Base-by-base conservation (phyloP, 176 grass and related monocot genomes). In the Urochloa ruziziensis region DNA sequence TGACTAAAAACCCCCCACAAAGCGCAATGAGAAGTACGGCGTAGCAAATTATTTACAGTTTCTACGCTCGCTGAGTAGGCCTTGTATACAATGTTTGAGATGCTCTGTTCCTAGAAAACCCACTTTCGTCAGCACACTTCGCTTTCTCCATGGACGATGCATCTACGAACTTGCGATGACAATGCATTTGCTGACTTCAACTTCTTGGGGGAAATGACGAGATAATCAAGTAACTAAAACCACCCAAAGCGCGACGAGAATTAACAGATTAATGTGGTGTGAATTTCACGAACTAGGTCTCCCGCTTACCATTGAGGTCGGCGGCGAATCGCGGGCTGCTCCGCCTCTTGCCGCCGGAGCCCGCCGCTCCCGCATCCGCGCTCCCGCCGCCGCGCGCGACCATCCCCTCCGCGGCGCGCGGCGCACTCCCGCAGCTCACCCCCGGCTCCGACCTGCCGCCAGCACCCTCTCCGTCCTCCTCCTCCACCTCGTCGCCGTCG, bases 381-480 rank as follows among this genome's bases (percentile, higher is more conserved):
- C 15, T 75, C 72, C 48, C 71, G 30, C 48, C 11, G 72, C 30
- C 71, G 70, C 70, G 70, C 47, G 29, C n/a, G n/a, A n/a, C n/a
- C n/a, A n/a, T n/a, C n/a, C n/a, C n/a, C n/a, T n/a, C n/a, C n/a
- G n/a, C n/a, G n/a, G n/a, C n/a, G n/a, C n/a, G n/a, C n/a, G n/a
- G n/a, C n/a, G n/a, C n/a, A n/a, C n/a, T n/a, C n/a, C n/a, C n/a
- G n/a, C n/a, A n/a, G n/a, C n/a, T n/a, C n/a, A n/a, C n/a, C n/a
- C n/a, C n/a, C n/a, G n/a, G n/a, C n/a, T n/a, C n/a, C n/a, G n/a
- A n/a, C n/a, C n/a, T n/a, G n/a, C n/a, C n/a, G n/a, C n/a, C n/a
- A n/a, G n/a, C n/a, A n/a, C n/a, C n/a, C n/a, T n/a, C n/a, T n/a
- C n/a, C n/a, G n/a, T n/a, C n/a, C n/a, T n/a, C n/a, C n/a, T n/a